Conservation (phyloP, 1,284 basidiomycete species). For the Austroboletus novae-zelandiae region DNA sequence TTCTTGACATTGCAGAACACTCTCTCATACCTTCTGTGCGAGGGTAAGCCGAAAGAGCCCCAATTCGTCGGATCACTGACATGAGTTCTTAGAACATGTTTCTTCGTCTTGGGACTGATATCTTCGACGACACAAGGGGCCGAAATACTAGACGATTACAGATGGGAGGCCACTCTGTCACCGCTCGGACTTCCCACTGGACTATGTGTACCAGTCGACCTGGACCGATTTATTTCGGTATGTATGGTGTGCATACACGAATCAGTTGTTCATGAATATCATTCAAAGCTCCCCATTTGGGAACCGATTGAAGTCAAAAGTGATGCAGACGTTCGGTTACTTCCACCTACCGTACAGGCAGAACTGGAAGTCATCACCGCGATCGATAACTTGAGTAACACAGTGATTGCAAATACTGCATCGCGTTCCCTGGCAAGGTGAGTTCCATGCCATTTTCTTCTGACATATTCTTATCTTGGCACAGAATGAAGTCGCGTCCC, state of each 20-base stretch:
- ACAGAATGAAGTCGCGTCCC: slow-evolving; percentile 77
- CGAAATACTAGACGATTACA: slow-evolving; percentile 85
- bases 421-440: slow-evolving; percentile 84
- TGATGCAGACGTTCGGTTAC: slow-evolving; percentile 49
- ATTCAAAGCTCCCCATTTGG: slow-evolving; percentile 76
- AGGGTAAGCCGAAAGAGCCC: slow-evolving; percentile 61
- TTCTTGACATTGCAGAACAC: slow-evolving; percentile 88
- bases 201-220: slow-evolving; percentile 82
- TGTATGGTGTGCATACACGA: slow-evolving; percentile 30
- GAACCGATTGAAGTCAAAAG: slow-evolving; percentile 45
- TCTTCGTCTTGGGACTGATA: slow-evolving; percentile 88
- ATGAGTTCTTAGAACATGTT: slow-evolving; percentile 73
- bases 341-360: slow-evolving; percentile 64
- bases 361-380: slow-evolving; percentile 88
- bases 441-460: slow-evolving; percentile 15
- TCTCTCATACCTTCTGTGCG: slow-evolving; percentile 89
- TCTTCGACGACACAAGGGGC: slow-evolving; percentile 73
- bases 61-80: slow-evolving; percentile 1
- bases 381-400: slow-evolving; percentile 93
- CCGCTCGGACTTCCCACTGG: slow-evolving; percentile 89
- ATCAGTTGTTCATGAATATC: neutral
- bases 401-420: slow-evolving; percentile 91
- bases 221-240: slow-evolving; percentile 80
- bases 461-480: neutral
- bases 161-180: slow-evolving; percentile 89